These are phyloP conservation scores for Huntiella decipiens DNA, from an alignment of 2,329 filamentous ascomycete species.

Conservation along the genomic window DNA sequence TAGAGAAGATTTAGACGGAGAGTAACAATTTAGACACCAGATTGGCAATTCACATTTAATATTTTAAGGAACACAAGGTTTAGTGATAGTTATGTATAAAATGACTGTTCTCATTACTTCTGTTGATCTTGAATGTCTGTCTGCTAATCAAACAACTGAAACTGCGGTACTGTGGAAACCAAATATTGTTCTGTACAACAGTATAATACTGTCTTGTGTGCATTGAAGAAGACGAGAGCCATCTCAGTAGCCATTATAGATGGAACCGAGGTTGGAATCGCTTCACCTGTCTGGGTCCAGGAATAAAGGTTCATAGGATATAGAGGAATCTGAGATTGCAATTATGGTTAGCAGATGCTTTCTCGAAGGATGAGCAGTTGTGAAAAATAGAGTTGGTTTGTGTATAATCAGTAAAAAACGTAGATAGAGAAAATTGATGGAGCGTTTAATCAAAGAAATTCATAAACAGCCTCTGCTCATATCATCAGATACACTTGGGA, in stretches of 20 bases:
- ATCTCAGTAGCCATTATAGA: background rate
- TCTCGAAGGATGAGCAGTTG: constrained; percentile 5
- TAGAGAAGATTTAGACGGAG: constrained; percentile 16
- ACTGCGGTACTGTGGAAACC: no score
- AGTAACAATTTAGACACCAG: background rate
- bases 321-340: background rate
- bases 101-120: background rate
- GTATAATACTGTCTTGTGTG: no score
- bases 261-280: background rate
- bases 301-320: background rate
- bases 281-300: constrained; percentile 12
- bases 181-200: no score
- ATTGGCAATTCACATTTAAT: background rate
- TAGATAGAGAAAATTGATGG: constrained; percentile 11
- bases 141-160: no score
- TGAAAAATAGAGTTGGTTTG: background rate
- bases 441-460: constrained; percentile 14
- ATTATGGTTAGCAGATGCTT: constrained; percentile 6
- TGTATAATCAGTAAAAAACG: constrained; percentile 10
- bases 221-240: background rate
- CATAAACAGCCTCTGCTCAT: constrained; percentile 30
- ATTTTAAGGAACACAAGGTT: background rate
- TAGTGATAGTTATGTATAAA: background rate
- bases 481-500: constrained; percentile 21
- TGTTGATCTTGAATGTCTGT: no score